Conservation (phyloP, 139 green algal species). For the Chlamydomonas schloesseri region DNA sequence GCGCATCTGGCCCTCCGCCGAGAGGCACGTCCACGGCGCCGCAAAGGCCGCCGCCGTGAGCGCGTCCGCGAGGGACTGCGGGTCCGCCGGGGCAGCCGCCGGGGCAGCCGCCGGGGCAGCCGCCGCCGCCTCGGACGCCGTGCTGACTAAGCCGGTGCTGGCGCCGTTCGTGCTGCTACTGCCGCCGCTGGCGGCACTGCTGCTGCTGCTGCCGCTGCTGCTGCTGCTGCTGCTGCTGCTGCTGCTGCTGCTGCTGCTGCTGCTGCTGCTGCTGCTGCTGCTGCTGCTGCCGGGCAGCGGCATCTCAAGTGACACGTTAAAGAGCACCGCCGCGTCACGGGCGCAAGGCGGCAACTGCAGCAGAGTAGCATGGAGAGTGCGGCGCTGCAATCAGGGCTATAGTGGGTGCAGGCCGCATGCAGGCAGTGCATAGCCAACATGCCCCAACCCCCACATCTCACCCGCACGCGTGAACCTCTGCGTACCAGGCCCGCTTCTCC, state of each 20-base stretch:
- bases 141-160: background rate
- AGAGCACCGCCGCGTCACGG: background rate
- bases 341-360: slow-evolving; percentile 17
- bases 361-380: background rate
- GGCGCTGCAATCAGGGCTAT: background rate
- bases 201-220: background rate
- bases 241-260: background rate
- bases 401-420: background rate
- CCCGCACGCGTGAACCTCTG: too few relatives aligned
- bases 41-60: background rate
- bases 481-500: too few relatives aligned
- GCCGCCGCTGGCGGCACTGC: background rate
- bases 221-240: background rate
- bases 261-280: background rate
- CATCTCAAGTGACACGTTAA: slow-evolving; percentile 13
- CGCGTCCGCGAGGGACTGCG: background rate
- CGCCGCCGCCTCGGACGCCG: too few relatives aligned
- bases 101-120: too few relatives aligned
- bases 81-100: background rate
- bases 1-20: slow-evolving; percentile 17
- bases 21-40: background rate
- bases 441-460: background rate
- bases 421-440: background rate
- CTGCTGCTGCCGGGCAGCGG: background rate
- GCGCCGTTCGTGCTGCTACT: background rate